Base-by-base conservation (phyloP, 208 protist species). In the Leishmania turanica region DNA sequence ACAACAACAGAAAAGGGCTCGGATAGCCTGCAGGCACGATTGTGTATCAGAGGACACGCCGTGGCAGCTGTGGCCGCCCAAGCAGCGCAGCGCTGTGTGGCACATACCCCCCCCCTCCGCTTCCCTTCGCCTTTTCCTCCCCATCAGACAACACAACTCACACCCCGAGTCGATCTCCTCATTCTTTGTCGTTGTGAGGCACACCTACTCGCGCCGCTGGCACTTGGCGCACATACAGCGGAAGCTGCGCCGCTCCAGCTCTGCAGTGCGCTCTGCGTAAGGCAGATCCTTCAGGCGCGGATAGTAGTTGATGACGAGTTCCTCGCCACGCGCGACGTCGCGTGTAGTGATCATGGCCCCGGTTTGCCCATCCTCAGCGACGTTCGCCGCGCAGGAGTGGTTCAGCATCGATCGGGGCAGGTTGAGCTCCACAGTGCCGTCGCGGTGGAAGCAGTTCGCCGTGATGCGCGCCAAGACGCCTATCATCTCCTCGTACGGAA, bases 401-500 rank as follows among this genome's bases (percentile, higher is more conserved):
- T 97, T 96, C 40, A 97, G 77, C 89, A 97, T 92, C 40, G 92
- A 87, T 19, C 91, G 87, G 11, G 91, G 80, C 70, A 96, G 87
- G 74, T 93, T 78, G 47, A 96, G 85, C 66, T 93, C 90, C 24
- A 97, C 86, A 47, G 72, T 86, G 69, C 77, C 82, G 7, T 95
- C 88, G 53, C 83, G 82, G 42, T 94, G 90, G 77, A 95, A 93
- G 80, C 90, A 91, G 85, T 96, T 96, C 37, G 91, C 91, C 47
- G 89, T 90, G 71, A 95, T 83, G 27, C 92, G 90, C 3, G 92
- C 91, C 31, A 95, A 78, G 19, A 91, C 78, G 37, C 92, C 91
- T 24, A 97, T 69, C 78, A 97, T 86, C 82, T 97, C 91, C 80
- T 97, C 94, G 75, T 95, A 96, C 47, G 91, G 87, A 42, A 96